Base-by-base conservation (phyloP, 108 stramenopile species). In the Nitzschia sp. region DNA sequence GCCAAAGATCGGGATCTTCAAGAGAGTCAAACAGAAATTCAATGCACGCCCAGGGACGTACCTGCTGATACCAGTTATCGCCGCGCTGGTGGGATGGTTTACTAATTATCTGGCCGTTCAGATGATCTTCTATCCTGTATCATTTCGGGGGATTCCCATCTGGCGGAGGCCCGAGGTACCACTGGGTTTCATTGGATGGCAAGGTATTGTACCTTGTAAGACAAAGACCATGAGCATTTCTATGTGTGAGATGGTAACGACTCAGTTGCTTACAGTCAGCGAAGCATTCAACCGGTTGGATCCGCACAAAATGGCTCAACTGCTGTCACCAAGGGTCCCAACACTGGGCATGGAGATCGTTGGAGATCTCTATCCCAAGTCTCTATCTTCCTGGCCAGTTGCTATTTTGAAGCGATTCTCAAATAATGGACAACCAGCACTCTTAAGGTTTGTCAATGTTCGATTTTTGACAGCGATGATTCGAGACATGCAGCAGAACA, bases 41-140 rank as follows among this genome's bases (percentile, higher is more conserved):
- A 76, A 71, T 64, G 70, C 82, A 13, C 75, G 83, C 26, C 87
- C 87, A 31, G 65, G 80, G 4, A 86, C 93, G 11, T 92, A 91
- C 55, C 61, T 91, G 44, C 58, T 87, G 29, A 97, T 96, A 47
- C 96, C 96, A 8, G 57, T 85, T 28, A 88, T 94, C 64, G 96
- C 96, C 1, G 94, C 94, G 23, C 75, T 91, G 30, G 96, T 97
- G 2, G 96, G 96, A 19, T 97, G 96, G 96, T 79, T 97, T 63
- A 97, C 96, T 23, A 97, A 97, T 71, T 96, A 78, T 46, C 75
- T 94, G 30, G 92, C 92, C 8, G 94, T 93, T 13, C 90, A 93
- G 80, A 93, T 94, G 95, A 94, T 90, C 60, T 90, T 90, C 63
- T 93, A 84, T 55, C 94, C 94, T 35, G 81, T 96, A 45, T 50